Base-by-base conservation (phyloP, 2,329 filamentous ascomycete species). In the Botrytis deweyae region DNA sequence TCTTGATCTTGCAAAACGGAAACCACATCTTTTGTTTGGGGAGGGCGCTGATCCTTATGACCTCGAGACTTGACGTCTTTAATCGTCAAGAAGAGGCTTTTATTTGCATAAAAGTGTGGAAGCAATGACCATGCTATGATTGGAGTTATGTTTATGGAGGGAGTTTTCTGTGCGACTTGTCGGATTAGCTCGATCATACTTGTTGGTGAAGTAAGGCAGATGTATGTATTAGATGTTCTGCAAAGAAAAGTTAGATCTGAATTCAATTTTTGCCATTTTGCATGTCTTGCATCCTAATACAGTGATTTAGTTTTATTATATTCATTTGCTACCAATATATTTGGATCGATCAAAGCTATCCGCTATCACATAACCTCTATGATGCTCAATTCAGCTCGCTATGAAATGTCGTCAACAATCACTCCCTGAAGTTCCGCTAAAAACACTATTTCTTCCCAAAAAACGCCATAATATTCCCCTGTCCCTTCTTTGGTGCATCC, bases 391-490 rank as follows among this genome's bases (percentile, higher is more conserved):
- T 33, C 18, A n/a, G n/a, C 40, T 64, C 68, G 68, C 68, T 64
- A 38, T 6, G 40, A 62, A n/a, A 29, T 63, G 4, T 2, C 2
- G 8, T 4, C 55, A 1, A 62, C 22, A 65, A 33, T 18, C 20
- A 18, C 12, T 36, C n/a, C 14, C 10, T 20, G 7, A 58, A 29
- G 10, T 58, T 58, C n/a, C 2, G 3, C 25, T 7, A 44, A n/a
- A 20, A 38, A 36, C 1, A 36, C 75, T 55, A 79, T 72, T 94
- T 96, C 85, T 97, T 97, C 61, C 88, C 87, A 82, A 97, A 97
- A 83, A 97, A 97, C 1, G 91, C 94, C 91, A 95, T 97, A 80
- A 97, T 97, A 81, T 87, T 97, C 4, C 94, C 94, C 80, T 94
- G 91, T 4, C 88, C 81, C 12, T 83, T 82, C 80, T 93, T 93